Base-by-base conservation (phyloP, 495 filamentous ascomycete species). In the Trichoderma gamsii region DNA sequence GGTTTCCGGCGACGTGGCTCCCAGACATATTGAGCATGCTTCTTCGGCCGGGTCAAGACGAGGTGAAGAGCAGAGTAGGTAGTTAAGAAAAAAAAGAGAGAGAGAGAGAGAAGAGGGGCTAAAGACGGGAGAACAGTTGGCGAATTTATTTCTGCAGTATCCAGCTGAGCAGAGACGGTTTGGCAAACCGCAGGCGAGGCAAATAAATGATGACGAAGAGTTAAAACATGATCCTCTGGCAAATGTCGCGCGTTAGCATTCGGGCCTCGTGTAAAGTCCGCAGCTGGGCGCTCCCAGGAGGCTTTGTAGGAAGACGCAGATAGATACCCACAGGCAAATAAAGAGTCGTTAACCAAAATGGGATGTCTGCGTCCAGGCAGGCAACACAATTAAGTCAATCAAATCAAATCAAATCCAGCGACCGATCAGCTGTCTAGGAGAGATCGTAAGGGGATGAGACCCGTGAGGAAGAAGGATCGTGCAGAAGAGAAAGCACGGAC, bases 1-100 rank as follows among this genome's bases (percentile, higher is more conserved):
- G 90, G 80, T 99, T 97, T 72, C 91, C 91, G 77, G 88, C 89
- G 68, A 89, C 85, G 74, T 89, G 85, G 71, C 77, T 86, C 72
- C 84, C 84, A 71, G 87, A 88, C 83, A 87, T 88, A 73, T 82
- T 84, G 80, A 80, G 76, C 79, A 82, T 81, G 70, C 69, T 73
- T 68, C 69, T 73, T 68, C 64, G 70, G 67, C 68, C 59, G 72
- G 68, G 73, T 69, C 25, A 61, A 61, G 11, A 29, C 12, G 56
- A 25, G 56, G 56, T 27, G 56, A 61, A 61, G 56, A n/a, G 44
- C 35, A 38, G 35, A 6, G 49, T n/a, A 52, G 16, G 49, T n/a
- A 52, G 16, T 18, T n/a, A 5, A 9, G n/a, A 49, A 49, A 49
- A 52, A 52, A 52, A 4, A 29, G 29, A 29, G 29, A 29, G 29